These are phyloP conservation scores for Pseudogymnoascus sp. DNA, from an alignment of 2,329 filamentous ascomycete genomes.

Conservation along the genomic window DNA sequence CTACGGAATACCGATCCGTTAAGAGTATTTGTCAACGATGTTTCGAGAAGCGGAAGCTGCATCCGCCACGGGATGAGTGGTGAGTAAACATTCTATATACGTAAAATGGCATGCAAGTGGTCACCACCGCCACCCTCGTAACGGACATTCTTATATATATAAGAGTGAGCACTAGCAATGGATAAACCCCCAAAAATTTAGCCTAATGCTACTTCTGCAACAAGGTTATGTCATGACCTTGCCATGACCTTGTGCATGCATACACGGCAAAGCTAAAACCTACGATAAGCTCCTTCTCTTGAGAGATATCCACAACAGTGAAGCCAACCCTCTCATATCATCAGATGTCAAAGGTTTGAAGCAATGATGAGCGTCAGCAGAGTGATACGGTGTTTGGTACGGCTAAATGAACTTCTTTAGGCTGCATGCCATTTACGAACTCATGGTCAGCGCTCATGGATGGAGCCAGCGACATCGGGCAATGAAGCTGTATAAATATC, in stretches of 20 bases:
- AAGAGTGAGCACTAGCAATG: neutral
- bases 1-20: neutral
- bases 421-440: neutral
- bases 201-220: neutral
- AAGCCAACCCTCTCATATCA: neutral
- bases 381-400: neutral
- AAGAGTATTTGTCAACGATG: neutral
- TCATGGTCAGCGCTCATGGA: neutral
- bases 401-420: neutral
- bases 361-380: neutral
- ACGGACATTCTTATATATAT: neutral
- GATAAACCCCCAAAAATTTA: neutral
- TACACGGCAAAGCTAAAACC: neutral
- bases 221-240: neutral
- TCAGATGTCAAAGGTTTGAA: neutral
- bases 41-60: neutral
- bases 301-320: neutral
- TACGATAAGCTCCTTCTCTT: neutral
- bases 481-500: neutral
- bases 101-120: neutral
- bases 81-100: neutral
- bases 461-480: neutral
- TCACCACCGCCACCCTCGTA: neutral
- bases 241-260: neutral
- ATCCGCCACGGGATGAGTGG: neutral